Evolutionary conservation across 1,284 basidiomycete genomes (phyloP), one percentile per base, ranked within the genome.

Genomic region (Leucoagaricus sp.): DNA sequence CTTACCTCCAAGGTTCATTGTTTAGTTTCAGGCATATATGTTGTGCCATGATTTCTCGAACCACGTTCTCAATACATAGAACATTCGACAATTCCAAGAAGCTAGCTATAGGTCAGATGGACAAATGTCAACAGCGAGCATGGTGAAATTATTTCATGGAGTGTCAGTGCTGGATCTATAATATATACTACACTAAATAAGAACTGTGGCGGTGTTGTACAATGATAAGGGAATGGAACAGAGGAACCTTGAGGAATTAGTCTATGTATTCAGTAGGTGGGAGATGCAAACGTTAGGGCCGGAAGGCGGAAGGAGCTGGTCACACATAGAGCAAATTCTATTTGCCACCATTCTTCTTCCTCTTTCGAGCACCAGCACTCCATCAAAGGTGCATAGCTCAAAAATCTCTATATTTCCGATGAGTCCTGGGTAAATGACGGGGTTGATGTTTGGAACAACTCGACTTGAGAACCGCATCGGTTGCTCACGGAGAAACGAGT

Each of bases 11-110:
- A 77, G 0, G 87, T 86, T 31, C 85, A 76, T 62, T 84, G 79
- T 69, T 88, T 90, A 9, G 89, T 91, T 77, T 90, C 87, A 74
- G 81, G 85, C 51, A 86, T n/a, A n/a, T n/a, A n/a, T n/a, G n/a
- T n/a, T n/a, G n/a, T n/a, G n/a, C n/a, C n/a, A n/a, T n/a, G n/a
- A n/a, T n/a, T n/a, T n/a, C n/a, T n/a, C n/a, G n/a, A n/a, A n/a
- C n/a, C n/a, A n/a, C n/a, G n/a, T n/a, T n/a, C n/a, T n/a, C n/a
- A n/a, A n/a, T n/a, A n/a, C n/a, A n/a, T n/a, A n/a, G n/a, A n/a
- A n/a, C n/a, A n/a, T n/a, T n/a, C n/a, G n/a, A n/a, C n/a, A n/a
- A n/a, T n/a, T n/a, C n/a, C n/a, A n/a, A n/a, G n/a, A n/a, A n/a
- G n/a, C n/a, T n/a, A n/a, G n/a, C n/a, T n/a, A n/a, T n/a, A n/a